A percentile compares a stretch with the other conserved stretches of the same genome.
Conservation (phyloP, 2,329 filamentous ascomycete species). For the Cladosporium austrohemisphaericum region DNA sequence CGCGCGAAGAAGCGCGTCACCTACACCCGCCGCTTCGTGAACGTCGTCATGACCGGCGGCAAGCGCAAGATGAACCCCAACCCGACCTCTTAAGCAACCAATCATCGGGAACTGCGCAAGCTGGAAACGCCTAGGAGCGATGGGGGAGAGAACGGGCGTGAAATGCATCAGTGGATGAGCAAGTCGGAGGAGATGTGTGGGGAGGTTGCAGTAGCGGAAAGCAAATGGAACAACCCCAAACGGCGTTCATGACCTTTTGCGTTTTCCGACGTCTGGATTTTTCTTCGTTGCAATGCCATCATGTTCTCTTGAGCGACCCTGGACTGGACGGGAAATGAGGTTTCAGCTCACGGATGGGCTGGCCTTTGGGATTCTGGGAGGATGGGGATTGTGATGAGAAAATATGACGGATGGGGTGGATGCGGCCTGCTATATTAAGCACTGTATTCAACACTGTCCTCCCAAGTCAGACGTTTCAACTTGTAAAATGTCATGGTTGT, state of each 20-base stretch:
- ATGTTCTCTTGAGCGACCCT: conserved; percentile 6
- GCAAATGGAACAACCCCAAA: conserved; percentile 15
- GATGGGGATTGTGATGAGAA: conserved; percentile 6
- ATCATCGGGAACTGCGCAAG: conserved; percentile 3
- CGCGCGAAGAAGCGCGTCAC: conserved; percentile 94
- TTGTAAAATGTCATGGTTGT: no score
- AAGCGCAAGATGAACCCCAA: conserved; percentile 99
- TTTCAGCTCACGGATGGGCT: neutral
- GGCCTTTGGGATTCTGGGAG: neutral
- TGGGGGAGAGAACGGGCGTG: conserved; percentile 2
- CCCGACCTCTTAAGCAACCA: conserved; percentile 60
- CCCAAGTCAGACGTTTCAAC: neutral
- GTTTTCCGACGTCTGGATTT: conserved; percentile 8
- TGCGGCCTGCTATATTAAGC: conserved; percentile 6
- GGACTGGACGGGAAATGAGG: conserved; percentile 2
- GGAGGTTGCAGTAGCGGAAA: conserved; percentile 16
- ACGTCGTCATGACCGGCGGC: conserved; percentile 94
- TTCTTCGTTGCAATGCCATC: conserved; percentile 13
- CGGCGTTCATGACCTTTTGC: conserved; percentile 13
- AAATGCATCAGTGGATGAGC: neutral
- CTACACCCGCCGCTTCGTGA: conserved; percentile 97
- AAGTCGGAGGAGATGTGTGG: neutral
- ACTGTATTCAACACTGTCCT: conserved; percentile 14
- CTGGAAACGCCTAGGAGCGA: conserved; percentile 1
- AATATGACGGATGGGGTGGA: neutral